Evolutionary conservation across 108 stramenopile species (phyloP).

Genomic region (Ochromonas danica): DNA sequence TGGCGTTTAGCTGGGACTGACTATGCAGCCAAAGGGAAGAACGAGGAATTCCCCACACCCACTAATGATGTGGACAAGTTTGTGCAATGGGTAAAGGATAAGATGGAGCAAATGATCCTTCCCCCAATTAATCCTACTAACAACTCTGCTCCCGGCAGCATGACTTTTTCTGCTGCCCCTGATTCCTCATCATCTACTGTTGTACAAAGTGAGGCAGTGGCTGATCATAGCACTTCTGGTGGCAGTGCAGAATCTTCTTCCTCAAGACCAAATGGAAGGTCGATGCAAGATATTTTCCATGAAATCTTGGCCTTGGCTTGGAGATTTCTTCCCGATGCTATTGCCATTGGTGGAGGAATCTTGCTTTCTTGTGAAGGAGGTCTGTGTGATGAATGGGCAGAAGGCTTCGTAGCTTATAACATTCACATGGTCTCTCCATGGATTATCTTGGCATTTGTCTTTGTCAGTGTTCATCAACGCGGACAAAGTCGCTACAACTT

Average conservation of each 20-base stretch:
- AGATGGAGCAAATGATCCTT: too few species aligned
- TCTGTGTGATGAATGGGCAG: background rate
- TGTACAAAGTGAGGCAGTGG: background rate
- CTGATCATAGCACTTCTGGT: background rate
- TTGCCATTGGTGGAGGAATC: background rate
- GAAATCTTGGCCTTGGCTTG: background rate
- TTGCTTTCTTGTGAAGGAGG: background rate
- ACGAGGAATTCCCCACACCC: too few species aligned
- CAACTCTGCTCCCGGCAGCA: too few species aligned
- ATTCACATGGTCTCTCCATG: background rate
- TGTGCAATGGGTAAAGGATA: too few species aligned
- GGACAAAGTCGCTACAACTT: background rate
- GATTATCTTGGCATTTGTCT: background rate
- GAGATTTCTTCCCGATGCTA: background rate
- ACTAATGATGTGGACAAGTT: too few species aligned
- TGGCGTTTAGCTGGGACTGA: too few species aligned
- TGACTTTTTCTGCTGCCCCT: background rate
- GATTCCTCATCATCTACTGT: background rate
- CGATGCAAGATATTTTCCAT: background rate
- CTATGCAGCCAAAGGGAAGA: too few species aligned
- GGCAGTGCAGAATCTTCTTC: background rate
- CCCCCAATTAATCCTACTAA: background rate
- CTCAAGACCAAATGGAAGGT: background rate
- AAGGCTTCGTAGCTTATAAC: background rate
- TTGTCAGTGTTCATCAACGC: background rate